Evolutionary conservation across 352 stramenopile species (phyloP), one percentile per base, ranked within the genome.

Genomic region (Pilasporangium apinafurcum): DNA sequence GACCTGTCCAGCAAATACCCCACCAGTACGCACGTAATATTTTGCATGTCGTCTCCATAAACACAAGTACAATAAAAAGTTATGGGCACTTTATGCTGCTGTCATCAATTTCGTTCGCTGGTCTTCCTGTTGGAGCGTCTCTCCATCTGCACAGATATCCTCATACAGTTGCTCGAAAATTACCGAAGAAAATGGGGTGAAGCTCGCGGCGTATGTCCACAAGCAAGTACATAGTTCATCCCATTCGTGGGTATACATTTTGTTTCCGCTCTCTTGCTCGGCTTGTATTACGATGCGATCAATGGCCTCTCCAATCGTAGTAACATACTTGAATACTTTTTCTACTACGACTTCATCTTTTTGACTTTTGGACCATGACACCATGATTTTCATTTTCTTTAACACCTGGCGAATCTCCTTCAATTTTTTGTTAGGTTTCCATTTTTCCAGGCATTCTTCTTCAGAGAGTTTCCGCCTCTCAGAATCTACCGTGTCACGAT

Each of bases 341-440:
- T 93, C 82, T 10, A 92, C 69, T 24, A 93, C 73, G 2, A 84
- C 81, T 62, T 88, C 73, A 32, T 93, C 77, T 29, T 79, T 83
- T 45, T 92, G 79, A 42, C 76, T 68, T 49, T 81, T 75, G 20
- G 78, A 91, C 82, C 82, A 93, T 13, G 79, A 53, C 20, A 59
- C 63, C 70, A 93, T 91, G 33, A 87, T 86, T 33, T 84, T 81
- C 69, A 93, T 86, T 57, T 93, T 93, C 55, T 93, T 93, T 4
- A 93, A 66, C 53, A 84, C 78, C 41, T 80, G 67, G 0, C 76
- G 73, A 20, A 93, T 85, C 16, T 86, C 72, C 35, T 79, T 82
- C 26, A 93, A 42, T 37, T 63, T 65, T 35, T 85, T 84, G 44
- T 71, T 82, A 0, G 82, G 82, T 35, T 85, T 78, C 79, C 79